A percentile compares a stretch with the other conserved stretches of the same genome.
phyloP scores from a whole-genome alignment of 495 filamentous ascomycete genomes.

The Pseudotulostoma volvatum region DNA sequence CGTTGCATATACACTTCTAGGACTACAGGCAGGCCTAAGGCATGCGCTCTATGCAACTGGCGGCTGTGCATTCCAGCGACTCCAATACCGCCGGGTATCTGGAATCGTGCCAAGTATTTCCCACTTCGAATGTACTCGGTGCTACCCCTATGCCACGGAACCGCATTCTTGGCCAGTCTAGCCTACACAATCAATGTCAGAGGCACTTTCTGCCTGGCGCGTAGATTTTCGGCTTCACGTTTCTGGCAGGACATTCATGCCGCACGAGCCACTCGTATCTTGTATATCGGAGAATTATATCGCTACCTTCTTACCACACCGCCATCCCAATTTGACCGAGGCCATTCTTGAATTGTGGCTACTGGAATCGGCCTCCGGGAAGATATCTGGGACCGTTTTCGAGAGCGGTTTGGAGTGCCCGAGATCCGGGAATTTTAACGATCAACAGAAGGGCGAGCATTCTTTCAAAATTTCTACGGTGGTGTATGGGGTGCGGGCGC shows the following conservation, averaged over 20 bases:
- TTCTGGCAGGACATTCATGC: slow-evolving; percentile 77
- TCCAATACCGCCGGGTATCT: slow-evolving; percentile 19
- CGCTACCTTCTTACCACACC: slow-evolving; percentile 73
- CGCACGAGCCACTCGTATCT: slow-evolving; percentile 62
- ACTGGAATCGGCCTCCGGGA: slow-evolving; percentile 81
- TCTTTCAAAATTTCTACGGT: slow-evolving; percentile 54
- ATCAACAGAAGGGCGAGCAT: slow-evolving; percentile 64
- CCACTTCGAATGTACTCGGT: slow-evolving; percentile 69
- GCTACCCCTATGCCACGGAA: slow-evolving; percentile 86
- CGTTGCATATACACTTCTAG: slow-evolving; percentile 83
- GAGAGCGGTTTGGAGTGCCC: slow-evolving; percentile 64
- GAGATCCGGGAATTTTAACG: slow-evolving; percentile 81
- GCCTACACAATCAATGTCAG: slow-evolving; percentile 26
- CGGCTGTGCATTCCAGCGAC: slow-evolving; percentile 32
- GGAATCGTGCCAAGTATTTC: slow-evolving; percentile 26
- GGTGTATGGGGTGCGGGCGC: slow-evolving; percentile 65
- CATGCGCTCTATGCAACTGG: slow-evolving; percentile 55
- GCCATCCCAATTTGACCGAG: slow-evolving; percentile 52
- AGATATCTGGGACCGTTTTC: slow-evolving; percentile 83
- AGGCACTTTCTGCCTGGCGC: slow-evolving; percentile 32
- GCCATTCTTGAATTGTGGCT: slow-evolving; percentile 59
- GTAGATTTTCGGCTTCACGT: slow-evolving; percentile 68
- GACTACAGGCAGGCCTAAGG: slow-evolving; percentile 84
- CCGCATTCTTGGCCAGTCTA: slow-evolving; percentile 51
- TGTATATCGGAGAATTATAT: slow-evolving; percentile 90